A percentile compares a stretch with the other conserved stretches of the same genome.
phyloP scores from a whole-genome alignment of 306 rosid species.

The Luffa aegyptiaca region DNA sequence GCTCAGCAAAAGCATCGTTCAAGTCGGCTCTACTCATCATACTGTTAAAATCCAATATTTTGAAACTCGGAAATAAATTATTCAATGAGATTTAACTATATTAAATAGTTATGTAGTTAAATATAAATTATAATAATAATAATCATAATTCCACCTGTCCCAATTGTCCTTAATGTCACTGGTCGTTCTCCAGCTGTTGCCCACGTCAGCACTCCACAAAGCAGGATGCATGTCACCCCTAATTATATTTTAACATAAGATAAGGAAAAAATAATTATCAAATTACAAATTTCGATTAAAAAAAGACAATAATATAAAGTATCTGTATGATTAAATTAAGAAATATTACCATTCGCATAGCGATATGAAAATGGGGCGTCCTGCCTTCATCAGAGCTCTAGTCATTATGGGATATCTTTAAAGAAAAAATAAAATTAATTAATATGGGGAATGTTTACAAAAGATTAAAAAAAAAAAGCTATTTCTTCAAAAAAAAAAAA shows the following conservation, averaged over 20 bases:
- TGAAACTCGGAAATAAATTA: neutral
- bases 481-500: too few relatives aligned
- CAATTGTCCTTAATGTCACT: conserved; percentile 64
- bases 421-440: neutral
- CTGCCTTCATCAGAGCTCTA: conserved; percentile 66
- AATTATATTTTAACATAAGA: neutral
- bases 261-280: neutral
- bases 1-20: conserved; percentile 69
- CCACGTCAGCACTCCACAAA: conserved; percentile 65
- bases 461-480: too few relatives aligned
- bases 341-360: conserved; percentile 75
- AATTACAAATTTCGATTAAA: neutral
- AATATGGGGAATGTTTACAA: neutral
- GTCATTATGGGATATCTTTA: conserved; percentile 81
- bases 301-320: neutral
- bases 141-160: conserved; percentile 23
- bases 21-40: conserved; percentile 70
- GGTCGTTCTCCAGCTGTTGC: conserved; percentile 98
- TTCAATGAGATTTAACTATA: too few relatives aligned
- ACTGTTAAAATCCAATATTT: conserved; percentile 26
- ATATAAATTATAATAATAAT: neutral
- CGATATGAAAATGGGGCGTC: conserved; percentile 77
- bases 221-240: conserved; percentile 98
- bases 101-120: neutral
- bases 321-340: neutral